Evolutionary conservation across 1,284 basidiomycete genomes (phyloP).

Genomic region (Tilletia setariae): DNA sequence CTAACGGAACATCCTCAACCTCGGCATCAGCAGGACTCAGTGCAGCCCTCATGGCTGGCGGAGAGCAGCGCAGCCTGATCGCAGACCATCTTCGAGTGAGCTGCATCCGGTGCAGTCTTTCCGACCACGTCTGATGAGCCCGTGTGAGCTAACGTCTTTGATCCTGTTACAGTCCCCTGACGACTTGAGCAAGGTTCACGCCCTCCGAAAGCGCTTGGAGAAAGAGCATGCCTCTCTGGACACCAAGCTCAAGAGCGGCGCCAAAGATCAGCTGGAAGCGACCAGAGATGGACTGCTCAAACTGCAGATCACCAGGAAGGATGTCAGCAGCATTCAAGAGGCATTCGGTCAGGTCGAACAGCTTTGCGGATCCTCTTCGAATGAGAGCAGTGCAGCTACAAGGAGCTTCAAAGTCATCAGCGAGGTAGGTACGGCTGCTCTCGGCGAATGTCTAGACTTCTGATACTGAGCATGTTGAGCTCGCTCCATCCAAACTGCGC

Average conservation of each 20-base stretch:
- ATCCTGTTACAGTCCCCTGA: conserved; percentile 65
- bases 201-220: conserved; percentile 87
- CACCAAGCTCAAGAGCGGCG: conserved; percentile 82
- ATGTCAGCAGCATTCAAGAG: conserved; percentile 82
- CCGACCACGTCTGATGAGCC: background rate
- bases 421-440: background rate
- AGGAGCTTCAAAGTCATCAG: conserved; percentile 16
- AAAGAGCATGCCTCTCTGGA: conserved; percentile 97
- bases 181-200: conserved; percentile 82
- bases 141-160: conserved; percentile 8
- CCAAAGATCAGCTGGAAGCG: conserved; percentile 87
- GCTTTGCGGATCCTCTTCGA: conserved; percentile 54
- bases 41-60: conserved; percentile 3
- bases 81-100: conserved; percentile 15
- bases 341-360: conserved; percentile 86
- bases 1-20: background rate
- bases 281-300: conserved; percentile 84
- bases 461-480: too few relatives aligned
- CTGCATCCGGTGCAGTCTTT: background rate
- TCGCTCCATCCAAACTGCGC: background rate
- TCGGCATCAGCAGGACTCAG: background rate
- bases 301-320: conserved; percentile 74
- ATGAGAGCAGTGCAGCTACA: conserved; percentile 11
- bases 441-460: background rate
- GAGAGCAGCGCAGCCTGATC: background rate